Evolutionary conservation across 371 early-diverging fungal genomes (phyloP).

Genomic region (Mortierella sp.): DNA sequence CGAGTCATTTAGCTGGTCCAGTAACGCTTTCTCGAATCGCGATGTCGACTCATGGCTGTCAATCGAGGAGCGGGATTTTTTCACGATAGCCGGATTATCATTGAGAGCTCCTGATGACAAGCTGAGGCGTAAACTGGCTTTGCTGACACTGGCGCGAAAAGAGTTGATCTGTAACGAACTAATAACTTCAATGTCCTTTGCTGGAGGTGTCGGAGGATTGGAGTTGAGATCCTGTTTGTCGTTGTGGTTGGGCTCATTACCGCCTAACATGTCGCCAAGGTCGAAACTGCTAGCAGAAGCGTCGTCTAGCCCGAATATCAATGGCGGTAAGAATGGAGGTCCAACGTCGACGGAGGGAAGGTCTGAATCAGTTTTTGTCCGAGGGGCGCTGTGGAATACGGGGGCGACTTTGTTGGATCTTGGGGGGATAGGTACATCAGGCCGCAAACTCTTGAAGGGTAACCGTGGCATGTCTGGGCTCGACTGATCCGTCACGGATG

Average conservation of each 20-base stretch:
- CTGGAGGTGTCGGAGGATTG: neutral
- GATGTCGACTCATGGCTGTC: neutral
- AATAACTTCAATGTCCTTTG: conserved; percentile 5
- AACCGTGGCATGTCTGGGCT: conserved; percentile 6
- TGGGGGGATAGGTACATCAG: neutral
- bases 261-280: conserved; percentile 20
- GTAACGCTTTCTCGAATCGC: neutral
- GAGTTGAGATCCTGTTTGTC: neutral
- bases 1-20: neutral
- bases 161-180: neutral
- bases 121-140: conserved; percentile 9
- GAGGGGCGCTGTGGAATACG: neutral
- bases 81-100: neutral
- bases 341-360: conserved; percentile 13
- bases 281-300: conserved; percentile 23
- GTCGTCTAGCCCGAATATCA: conserved; percentile 25
- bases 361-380: neutral
- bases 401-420: conserved; percentile 2
- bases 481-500: neutral
- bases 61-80: neutral
- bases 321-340: conserved; percentile 26
- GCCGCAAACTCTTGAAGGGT: neutral
- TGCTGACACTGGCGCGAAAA: conserved; percentile 3
- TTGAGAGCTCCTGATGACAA: neutral
- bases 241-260: neutral